These are phyloP conservation scores for Aspergillus fumigatus DNA, from an alignment of 2,329 filamentous ascomycete genomes.

Conservation along the genomic window DNA sequence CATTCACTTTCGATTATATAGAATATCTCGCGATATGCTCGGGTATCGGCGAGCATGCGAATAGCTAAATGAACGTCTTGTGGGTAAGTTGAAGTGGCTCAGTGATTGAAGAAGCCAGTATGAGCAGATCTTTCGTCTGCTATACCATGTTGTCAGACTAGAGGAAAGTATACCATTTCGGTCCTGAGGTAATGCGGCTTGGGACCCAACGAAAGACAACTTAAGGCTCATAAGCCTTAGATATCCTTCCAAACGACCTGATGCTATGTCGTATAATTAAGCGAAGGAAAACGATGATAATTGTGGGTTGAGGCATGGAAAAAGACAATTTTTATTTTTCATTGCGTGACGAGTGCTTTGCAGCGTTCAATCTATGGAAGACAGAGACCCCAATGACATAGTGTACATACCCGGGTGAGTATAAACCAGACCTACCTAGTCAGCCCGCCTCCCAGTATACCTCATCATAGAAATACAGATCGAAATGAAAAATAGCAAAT, in stretches of 20 bases:
- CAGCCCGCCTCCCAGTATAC: neutral
- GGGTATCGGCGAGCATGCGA: no score
- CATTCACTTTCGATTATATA: no score
- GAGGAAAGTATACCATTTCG: no score
- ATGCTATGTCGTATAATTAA: neutral
- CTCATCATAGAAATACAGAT: neutral
- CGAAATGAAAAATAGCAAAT: neutral
- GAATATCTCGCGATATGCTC: no score
- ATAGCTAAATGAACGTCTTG: no score
- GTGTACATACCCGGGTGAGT: neutral
- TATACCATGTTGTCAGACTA: no score
- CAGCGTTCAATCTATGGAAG: neutral
- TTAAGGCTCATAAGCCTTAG: no score
- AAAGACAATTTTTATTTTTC: neutral
- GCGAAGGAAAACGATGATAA: neutral
- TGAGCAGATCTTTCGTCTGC: no score
- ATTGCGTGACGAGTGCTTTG: neutral
- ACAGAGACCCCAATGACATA: neutral
- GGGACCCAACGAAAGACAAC: no score
- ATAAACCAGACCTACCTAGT: neutral
- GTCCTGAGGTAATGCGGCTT: no score
- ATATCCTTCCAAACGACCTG: neutral
- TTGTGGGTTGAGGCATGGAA: neutral
- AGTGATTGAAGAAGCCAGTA: no score
- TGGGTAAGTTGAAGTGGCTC: no score